phyloP scores from a whole-genome alignment of 148 eudicot species.

The Rhododendron simsii region DNA sequence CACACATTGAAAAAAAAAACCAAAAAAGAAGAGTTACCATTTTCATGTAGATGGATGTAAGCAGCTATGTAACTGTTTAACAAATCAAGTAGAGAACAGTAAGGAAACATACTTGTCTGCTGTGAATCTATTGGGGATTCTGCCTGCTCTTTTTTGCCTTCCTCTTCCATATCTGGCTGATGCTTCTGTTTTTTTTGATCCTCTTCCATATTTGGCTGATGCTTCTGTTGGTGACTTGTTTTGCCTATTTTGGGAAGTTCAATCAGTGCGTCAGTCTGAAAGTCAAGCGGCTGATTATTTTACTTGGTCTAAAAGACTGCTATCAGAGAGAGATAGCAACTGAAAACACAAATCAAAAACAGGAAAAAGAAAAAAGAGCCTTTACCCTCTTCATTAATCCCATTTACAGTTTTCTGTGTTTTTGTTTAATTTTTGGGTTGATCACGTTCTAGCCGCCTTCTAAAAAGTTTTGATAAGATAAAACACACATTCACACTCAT shows the following conservation, averaged over 20 bases:
- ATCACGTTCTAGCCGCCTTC: neutral
- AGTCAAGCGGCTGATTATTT: neutral
- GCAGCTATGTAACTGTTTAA: neutral
- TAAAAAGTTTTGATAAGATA: neutral
- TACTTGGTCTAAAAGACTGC: neutral
- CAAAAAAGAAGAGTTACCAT: neutral
- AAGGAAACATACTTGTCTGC: conserved; percentile 30
- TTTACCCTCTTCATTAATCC: neutral
- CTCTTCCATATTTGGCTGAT: conserved; percentile 17
- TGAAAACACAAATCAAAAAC: neutral
- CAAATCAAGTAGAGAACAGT: neutral
- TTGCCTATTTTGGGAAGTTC: conserved; percentile 5
- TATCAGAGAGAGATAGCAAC: neutral
- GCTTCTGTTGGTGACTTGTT: conserved; percentile 1
- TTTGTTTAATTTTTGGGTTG: neutral
- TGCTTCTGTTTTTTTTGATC: neutral
- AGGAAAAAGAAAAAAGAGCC: neutral
- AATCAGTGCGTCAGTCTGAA: neutral
- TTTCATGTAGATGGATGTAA: neutral
- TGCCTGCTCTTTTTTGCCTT: conserved; percentile 3
- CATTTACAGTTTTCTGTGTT: neutral
- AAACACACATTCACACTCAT: neutral
- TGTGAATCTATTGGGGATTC: conserved; percentile 36
- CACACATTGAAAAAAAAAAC: neutral
- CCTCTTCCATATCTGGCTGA: neutral